These are phyloP conservation scores for Penicillium daleae DNA, from an alignment of 495 filamentous ascomycete species.

Conservation along the genomic window DNA sequence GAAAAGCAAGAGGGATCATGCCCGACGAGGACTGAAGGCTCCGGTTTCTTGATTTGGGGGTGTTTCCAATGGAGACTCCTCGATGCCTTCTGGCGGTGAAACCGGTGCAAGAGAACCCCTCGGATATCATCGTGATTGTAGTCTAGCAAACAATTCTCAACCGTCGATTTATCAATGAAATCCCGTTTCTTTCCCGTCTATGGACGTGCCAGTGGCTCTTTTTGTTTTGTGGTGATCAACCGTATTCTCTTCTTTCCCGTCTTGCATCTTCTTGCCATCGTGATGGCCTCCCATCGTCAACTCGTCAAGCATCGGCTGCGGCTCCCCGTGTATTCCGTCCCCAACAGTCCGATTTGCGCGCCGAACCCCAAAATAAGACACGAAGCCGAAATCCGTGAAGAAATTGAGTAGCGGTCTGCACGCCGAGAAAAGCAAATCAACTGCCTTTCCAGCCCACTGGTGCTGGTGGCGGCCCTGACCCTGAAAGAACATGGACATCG, in stretches of 20 bases:
- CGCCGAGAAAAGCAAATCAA: not conserved
- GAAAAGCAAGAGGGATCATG: conserved; percentile 5
- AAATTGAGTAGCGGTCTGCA: not conserved
- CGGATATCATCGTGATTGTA: conserved; percentile 50
- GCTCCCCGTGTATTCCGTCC: not conserved
- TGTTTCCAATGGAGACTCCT: conserved; percentile 31
- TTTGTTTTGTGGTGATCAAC: not conserved
- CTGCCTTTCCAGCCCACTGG: not conserved
- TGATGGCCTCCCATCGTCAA: not conserved
- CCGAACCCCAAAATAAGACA: not conserved
- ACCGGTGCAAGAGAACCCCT: conserved; percentile 75
- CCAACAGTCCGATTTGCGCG: conserved; percentile 10
- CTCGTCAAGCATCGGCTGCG: conserved; percentile 3
- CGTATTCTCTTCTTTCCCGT: not conserved
- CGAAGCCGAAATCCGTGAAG: not conserved
- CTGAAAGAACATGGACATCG: too few relatives aligned
- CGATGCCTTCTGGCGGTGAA: conserved; percentile 52
- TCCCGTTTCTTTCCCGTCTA: not conserved
- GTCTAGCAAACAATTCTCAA: conserved; percentile 21
- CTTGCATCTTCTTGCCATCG: not conserved
- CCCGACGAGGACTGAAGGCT: conserved; percentile 68
- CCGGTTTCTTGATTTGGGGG: conserved; percentile 49
- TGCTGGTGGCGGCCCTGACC: not conserved
- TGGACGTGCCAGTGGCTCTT: not conserved
- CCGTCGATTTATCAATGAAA: conserved; percentile 1